Conservation (phyloP, 1,284 basidiomycete species). For the Ganoderma lingzhi region DNA sequence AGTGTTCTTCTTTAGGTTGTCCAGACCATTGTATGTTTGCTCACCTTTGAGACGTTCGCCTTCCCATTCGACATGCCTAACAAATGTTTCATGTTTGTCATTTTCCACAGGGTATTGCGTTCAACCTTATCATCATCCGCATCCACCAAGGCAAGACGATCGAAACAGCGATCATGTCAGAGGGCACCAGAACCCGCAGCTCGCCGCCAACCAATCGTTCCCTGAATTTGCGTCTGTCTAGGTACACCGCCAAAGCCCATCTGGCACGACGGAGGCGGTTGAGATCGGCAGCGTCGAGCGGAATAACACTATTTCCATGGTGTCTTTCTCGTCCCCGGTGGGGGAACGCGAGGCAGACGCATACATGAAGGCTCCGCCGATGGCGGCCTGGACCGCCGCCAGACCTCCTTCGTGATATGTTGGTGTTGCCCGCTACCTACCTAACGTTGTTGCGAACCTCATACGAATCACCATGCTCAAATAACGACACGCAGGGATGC, state of each 20-base stretch:
- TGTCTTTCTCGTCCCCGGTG: neutral
- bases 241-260: neutral
- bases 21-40: slow-evolving; percentile 10
- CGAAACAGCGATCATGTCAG: neutral
- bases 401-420: no score
- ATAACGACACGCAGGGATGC: no score
- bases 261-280: neutral
- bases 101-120: neutral
- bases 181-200: neutral
- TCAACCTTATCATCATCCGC: neutral
- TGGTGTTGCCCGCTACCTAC: no score
- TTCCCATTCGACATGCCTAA: no score
- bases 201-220: neutral
- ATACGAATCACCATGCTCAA: no score
- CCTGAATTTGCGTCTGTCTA: neutral
- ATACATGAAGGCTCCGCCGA: no score
- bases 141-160: neutral
- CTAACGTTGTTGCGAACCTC: no score
- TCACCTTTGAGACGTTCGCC: neutral
- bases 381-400: no score
- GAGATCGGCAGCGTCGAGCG: neutral
- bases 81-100: neutral
- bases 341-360: no score
- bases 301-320: neutral
- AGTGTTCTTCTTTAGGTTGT: slow-evolving; percentile 2